Evolutionary conservation across 2,329 filamentous ascomycete genomes (phyloP), one percentile per base, ranked within the genome.

Genomic region (Alternaria ventricosa): DNA sequence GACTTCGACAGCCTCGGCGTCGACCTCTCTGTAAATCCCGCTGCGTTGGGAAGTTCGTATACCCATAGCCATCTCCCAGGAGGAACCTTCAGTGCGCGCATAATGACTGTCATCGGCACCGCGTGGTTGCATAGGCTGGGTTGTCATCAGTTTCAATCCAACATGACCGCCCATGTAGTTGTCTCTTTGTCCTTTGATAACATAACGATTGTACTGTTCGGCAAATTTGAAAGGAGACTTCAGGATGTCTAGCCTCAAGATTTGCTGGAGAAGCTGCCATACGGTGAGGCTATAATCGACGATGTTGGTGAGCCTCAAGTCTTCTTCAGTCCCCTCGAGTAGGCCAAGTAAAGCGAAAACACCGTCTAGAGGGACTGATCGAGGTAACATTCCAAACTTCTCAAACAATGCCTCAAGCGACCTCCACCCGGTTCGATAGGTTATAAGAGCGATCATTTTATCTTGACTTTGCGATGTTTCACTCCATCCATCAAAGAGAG

Each of bases 281-380:
- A 22, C 47, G 0, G 12, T 51, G 2, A 33, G 12, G 13, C 3
- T 22, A 4, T 51, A 51, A 33, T 51, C 18, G 4, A 2, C 20
- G 27, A 51, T 13, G n/a, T 5, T 15, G n/a, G 5, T 5, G 3
- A 51, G 47, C 47, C 13, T 18, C 27, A 33, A 3, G 2, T 51
- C 18, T 5, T 33, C 2, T 22, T 22, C 27, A 7, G 11, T 11
- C 4, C n/a, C 11, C 1, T n/a, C 18, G 2, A 51, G 27, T 9
- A 51, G 47, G 3, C 47, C 47, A 18, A 51, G 28, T n/a, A 51
- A 15, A 51, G 47, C 47, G 12, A 51, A 51, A 27, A 51, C 47
- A 2, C 47, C 18, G 28, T 51, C 47, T n/a, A 20, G 18, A 13
- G 47, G 27, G 1, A 22, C 15, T 51, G 47, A 51, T 6, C 47